A percentile compares a stretch with the other conserved stretches of the same genome.
Evolutionary conservation across 805 yeast species (phyloP).

Genomic region (Yarrowia osloensis): DNA sequence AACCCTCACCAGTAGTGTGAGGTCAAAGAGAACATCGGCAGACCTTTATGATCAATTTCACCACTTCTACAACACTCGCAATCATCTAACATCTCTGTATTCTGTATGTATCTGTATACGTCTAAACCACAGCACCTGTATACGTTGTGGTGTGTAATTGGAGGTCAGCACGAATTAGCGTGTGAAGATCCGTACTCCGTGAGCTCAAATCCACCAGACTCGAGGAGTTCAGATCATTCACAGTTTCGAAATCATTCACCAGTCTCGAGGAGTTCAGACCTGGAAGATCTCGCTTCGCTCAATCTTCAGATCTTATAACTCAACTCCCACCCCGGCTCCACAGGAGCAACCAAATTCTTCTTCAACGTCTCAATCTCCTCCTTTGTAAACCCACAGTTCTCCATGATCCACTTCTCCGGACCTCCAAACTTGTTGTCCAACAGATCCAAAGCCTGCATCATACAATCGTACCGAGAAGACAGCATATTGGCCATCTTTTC

Average conservation of each 20-base stretch:
- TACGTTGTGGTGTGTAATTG: not conserved
- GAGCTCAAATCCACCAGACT: no score
- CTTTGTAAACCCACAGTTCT: conserved; percentile 49
- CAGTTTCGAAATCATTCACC: no score
- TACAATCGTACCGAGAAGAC: conserved; percentile 66
- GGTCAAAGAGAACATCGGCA: no score
- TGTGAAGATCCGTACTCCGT: no score
- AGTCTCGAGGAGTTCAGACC: not conserved
- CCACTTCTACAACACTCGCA: no score
- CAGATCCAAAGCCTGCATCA: conserved; percentile 61
- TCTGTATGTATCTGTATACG: not conserved
- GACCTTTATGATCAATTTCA: no score
- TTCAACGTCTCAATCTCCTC: conserved; percentile 49
- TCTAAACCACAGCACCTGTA: not conserved
- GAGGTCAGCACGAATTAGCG: no score
- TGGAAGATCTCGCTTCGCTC: not conserved
- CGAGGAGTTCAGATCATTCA: not conserved
- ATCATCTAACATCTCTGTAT: not conserved
- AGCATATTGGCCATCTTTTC: conserved; percentile 60
- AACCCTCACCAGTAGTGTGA: no score
- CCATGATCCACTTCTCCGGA: conserved; percentile 50
- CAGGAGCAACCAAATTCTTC: not conserved
- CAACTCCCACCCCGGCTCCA: not conserved
- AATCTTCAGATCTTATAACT: conserved; percentile 4
- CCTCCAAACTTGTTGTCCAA: conserved; percentile 58